Percentiles rank a stretch among this genome's conserved stretches.
These are phyloP conservation scores for Geotrichum reessii DNA, from an alignment of 1,139 yeast genomes.

Conservation along the genomic window DNA sequence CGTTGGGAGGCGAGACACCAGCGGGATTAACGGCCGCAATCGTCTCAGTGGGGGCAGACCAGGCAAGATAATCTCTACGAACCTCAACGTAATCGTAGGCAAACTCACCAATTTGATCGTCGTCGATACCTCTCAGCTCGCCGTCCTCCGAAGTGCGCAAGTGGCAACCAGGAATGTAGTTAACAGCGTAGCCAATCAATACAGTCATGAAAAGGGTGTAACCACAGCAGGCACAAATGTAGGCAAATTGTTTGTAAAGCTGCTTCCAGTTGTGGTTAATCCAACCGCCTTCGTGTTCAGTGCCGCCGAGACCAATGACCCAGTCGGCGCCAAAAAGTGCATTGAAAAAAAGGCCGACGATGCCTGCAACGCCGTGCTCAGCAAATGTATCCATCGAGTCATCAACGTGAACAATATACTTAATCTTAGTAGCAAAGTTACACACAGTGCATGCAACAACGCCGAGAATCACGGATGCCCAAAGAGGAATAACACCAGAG, in stretches of 20 bases:
- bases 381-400: slow-evolving; percentile 94
- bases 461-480: slow-evolving; percentile 88
- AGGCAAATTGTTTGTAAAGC: slow-evolving; percentile 82
- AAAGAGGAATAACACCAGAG: slow-evolving; percentile 82
- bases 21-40: slow-evolving; percentile 6
- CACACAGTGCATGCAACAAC: slow-evolving; percentile 74
- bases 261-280: slow-evolving; percentile 84
- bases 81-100: slow-evolving; percentile 98
- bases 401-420: slow-evolving; percentile 74
- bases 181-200: slow-evolving; percentile 62
- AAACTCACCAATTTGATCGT: slow-evolving; percentile 95
- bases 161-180: slow-evolving; percentile 76
- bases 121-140: slow-evolving; percentile 88
- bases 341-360: slow-evolving; percentile 80
- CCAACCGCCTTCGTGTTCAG: slow-evolving; percentile 90
- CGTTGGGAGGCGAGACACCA: slow-evolving; percentile 6
- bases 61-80: slow-evolving; percentile 83
- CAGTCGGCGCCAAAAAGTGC: slow-evolving; percentile 85
- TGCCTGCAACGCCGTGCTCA: slow-evolving; percentile 96
- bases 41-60: no score
- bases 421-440: slow-evolving; percentile 84
- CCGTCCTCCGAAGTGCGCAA: slow-evolving; percentile 78
- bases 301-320: slow-evolving; percentile 80
- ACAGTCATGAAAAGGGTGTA: slow-evolving; percentile 78
- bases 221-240: slow-evolving; percentile 65